These are phyloP conservation scores for Tuber magnatum DNA, from an alignment of 495 filamentous ascomycete genomes.

Conservation along the genomic window DNA sequence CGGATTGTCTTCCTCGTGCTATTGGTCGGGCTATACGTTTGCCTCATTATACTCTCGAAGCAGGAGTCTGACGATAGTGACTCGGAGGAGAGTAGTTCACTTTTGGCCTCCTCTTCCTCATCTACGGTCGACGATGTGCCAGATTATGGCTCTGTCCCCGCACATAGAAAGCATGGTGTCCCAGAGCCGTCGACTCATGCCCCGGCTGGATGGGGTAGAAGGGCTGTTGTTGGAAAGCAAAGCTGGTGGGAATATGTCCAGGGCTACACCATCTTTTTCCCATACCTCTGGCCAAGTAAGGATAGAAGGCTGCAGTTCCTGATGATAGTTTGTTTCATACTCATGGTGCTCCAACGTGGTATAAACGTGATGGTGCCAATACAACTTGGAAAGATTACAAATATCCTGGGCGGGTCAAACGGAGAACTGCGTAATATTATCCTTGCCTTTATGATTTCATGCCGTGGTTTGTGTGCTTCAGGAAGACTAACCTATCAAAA, in stretches of 20 bases:
- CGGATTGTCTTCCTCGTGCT: slow-evolving; percentile 55
- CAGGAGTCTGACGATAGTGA: slow-evolving; percentile 37
- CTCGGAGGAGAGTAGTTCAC: slow-evolving; percentile 52
- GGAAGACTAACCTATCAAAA: slow-evolving; percentile 8
- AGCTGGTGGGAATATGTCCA: slow-evolving; percentile 87
- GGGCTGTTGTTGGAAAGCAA: slow-evolving; percentile 57
- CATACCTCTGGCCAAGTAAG: slow-evolving; percentile 87
- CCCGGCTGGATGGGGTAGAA: slow-evolving; percentile 57
- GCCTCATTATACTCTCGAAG: slow-evolving; percentile 46
- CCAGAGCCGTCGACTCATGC: slow-evolving; percentile 40
- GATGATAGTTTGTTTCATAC: slow-evolving; percentile 69
- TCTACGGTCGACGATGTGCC: slow-evolving; percentile 18
- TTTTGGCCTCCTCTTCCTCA: slow-evolving; percentile 38
- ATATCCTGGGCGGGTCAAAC: slow-evolving; percentile 54
- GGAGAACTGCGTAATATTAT: slow-evolving; percentile 36
- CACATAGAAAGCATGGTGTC: slow-evolving; percentile 38
- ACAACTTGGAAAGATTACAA: slow-evolving; percentile 66
- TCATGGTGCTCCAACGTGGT: slow-evolving; percentile 67
- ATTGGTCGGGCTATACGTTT: slow-evolving; percentile 54
- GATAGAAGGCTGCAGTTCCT: slow-evolving; percentile 61
- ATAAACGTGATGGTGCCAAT: slow-evolving; percentile 74
- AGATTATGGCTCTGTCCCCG: slow-evolving; percentile 29
- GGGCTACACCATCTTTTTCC: slow-evolving; percentile 83
- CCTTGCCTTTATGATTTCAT: slow-evolving; percentile 15
- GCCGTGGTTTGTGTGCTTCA: slow-evolving; percentile 39